These are phyloP conservation scores for Hippophae gyantsensis DNA, from an alignment of 306 rosid genomes.

Conservation along the genomic window DNA sequence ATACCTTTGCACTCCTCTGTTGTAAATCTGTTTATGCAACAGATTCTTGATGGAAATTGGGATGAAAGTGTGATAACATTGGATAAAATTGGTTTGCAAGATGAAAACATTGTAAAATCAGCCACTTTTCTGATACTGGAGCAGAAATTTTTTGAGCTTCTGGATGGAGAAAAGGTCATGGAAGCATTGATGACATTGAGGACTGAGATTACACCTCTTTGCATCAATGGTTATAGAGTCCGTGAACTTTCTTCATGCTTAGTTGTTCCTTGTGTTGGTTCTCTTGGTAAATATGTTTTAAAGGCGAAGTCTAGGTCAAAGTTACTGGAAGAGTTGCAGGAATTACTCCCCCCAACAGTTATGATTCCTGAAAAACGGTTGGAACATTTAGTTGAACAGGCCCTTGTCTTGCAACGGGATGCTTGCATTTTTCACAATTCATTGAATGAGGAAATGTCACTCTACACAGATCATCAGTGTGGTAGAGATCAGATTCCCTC, in stretches of 20 bases:
- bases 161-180: constrained; percentile 9
- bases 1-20: constrained; percentile 13
- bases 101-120: constrained; percentile 10
- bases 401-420: constrained; percentile 19
- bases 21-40: constrained; percentile 14
- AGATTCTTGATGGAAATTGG: constrained; percentile 19
- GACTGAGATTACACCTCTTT: constrained; percentile 17
- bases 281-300: constrained; percentile 10
- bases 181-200: constrained; percentile 19
- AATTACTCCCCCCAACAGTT: constrained; percentile 17
- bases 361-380: constrained; percentile 14
- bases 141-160: constrained; percentile 20
- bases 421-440: constrained; percentile 18
- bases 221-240: constrained; percentile 5
- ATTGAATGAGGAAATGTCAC: constrained; percentile 13
- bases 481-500: constrained; percentile 17
- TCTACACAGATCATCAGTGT: constrained; percentile 20
- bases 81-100: constrained; percentile 4
- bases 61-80: constrained; percentile 12
- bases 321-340: constrained; percentile 16
- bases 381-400: constrained; percentile 20
- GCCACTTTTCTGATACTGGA: constrained; percentile 16
- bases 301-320: constrained; percentile 12
- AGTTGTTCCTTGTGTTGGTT: constrained; percentile 5
- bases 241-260: constrained; percentile 15